These are phyloP conservation scores for Aspergillus indologenus DNA, from an alignment of 495 filamentous ascomycete genomes.

Conservation along the genomic window DNA sequence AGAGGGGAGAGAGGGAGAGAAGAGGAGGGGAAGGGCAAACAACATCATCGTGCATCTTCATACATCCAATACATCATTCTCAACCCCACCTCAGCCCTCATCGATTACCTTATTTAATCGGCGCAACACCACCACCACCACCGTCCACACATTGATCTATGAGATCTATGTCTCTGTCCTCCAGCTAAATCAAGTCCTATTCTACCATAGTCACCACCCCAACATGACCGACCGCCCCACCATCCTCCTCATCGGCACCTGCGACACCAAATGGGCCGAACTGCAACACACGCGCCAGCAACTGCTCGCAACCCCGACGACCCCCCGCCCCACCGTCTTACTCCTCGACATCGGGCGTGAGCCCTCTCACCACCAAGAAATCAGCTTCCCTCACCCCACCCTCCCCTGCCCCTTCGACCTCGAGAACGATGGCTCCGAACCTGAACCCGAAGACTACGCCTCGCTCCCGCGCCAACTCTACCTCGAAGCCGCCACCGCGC, in stretches of 20 bases:
- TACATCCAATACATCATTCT: conserved; percentile 3
- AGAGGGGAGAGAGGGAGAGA: background rate
- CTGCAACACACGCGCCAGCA: conserved; percentile 53
- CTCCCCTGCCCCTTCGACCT: no score
- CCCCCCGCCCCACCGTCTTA: conserved; percentile 28
- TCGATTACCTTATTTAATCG: no score
- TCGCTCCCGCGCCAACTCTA: conserved; percentile 45
- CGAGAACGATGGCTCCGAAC: conserved; percentile 11
- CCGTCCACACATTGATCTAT: no score
- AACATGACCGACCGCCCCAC: conserved; percentile 29
- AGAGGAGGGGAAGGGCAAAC: background rate
- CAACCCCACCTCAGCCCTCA: background rate
- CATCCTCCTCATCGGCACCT: conserved; percentile 63
- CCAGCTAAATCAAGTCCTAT: background rate
- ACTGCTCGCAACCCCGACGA: conserved; percentile 18
- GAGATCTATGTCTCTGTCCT: no score
- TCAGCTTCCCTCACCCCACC: conserved; percentile 44
- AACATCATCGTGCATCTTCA: conserved; percentile 2
- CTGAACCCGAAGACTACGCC: conserved; percentile 10
- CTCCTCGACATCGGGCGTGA: conserved; percentile 57
- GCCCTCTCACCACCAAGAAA: conserved; percentile 37
- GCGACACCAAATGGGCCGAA: conserved; percentile 64
- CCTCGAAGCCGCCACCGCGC: conserved; percentile 47
- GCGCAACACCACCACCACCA: no score
- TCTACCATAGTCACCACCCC: conserved; percentile 4